Base-by-base conservation (phyloP, 495 filamentous ascomycete genomes). In the Apodospora peruviana region DNA sequence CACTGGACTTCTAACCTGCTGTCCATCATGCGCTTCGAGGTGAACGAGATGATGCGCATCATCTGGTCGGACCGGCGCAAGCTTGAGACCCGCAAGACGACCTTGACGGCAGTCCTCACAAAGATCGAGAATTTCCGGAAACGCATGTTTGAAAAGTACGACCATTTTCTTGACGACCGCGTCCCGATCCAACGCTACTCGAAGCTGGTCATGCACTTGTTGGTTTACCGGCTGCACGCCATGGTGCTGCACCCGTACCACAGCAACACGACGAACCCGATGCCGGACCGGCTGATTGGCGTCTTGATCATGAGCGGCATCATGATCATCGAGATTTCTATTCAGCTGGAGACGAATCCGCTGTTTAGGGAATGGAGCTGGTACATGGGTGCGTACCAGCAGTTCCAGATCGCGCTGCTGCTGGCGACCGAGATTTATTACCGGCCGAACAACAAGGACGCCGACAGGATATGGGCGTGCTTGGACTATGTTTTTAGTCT, bases 401-500 rank as follows among this genome's bases (percentile, higher is more conserved):
- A 80, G 47, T 81, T 75, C 47, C 75, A 80, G 46, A 69, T 75
- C 18, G 75, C 74, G 2, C 66, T 82, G 20, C 51, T 79, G 9
- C 63, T 81, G 21, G 69, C 77, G 16, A 75, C 74, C 2, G 76
- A 79, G 54, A 58, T 79, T 0, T 84, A 76, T 59, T 74, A 74
- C 19, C 73, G 75, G 42, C 81, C 82, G 1, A 64, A 77, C 48
- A 71, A 73, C 43, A 66, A 64, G 45, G 67, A 80, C 37, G 80
- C 80, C 18, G 70, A 74, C 24, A 72, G 83, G 21, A 83, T 87
- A 40, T 89, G 85, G 85, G 63, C 67, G 5, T 85, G 80, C 49
- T 69, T 89, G 10, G 83, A 88, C 56, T 87, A 82, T 59, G 80
- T 85, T 38, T 89, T 87, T 54, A 73, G 78, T 25, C 63, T 82